A percentile compares a stretch with the other conserved stretches of the same genome.
These are phyloP conservation scores for Aspergillus sp. DNA, from an alignment of 2,329 filamentous ascomycete species.

Conservation along the genomic window DNA sequence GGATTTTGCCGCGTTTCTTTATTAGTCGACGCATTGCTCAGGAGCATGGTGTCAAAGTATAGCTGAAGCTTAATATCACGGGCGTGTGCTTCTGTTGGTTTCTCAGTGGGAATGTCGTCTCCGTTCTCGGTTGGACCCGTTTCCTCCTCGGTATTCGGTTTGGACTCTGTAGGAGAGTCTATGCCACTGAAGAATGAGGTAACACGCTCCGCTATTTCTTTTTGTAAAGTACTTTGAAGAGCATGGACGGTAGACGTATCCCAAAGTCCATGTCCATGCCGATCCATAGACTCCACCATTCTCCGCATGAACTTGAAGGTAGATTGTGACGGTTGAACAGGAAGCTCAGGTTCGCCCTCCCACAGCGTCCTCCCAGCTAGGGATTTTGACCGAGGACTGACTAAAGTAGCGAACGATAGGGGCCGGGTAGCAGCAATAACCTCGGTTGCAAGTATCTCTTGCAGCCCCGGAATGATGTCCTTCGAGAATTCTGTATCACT, in stretches of 20 bases:
- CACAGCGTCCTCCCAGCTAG: slow-evolving; percentile 69
- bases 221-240: slow-evolving; percentile 60
- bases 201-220: slow-evolving; percentile 44
- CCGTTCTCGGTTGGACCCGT: slow-evolving; percentile 7
- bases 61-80: slow-evolving; percentile 39
- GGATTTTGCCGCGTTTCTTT: slow-evolving; percentile 9
- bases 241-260: slow-evolving; percentile 63
- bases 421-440: slow-evolving; percentile 49
- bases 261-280: slow-evolving; percentile 77
- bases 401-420: slow-evolving; percentile 44
- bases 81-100: slow-evolving; percentile 9
- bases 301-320: slow-evolving; percentile 70
- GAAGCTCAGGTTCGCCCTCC: slow-evolving; percentile 75
- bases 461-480: slow-evolving; percentile 62
- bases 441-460: slow-evolving; percentile 58
- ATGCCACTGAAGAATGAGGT: slow-evolving; percentile 23
- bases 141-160: neutral
- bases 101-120: neutral
- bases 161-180: slow-evolving; percentile 5
- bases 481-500: slow-evolving; percentile 54
- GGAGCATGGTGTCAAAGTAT: slow-evolving; percentile 39
- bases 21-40: slow-evolving; percentile 26
- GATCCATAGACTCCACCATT: slow-evolving; percentile 66
- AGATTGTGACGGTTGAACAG: slow-evolving; percentile 73
- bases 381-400: slow-evolving; percentile 47